Evolutionary conservation across 129 eudicot genomes (phyloP).

Genomic region (Ambrosia artemisiifolia): DNA sequence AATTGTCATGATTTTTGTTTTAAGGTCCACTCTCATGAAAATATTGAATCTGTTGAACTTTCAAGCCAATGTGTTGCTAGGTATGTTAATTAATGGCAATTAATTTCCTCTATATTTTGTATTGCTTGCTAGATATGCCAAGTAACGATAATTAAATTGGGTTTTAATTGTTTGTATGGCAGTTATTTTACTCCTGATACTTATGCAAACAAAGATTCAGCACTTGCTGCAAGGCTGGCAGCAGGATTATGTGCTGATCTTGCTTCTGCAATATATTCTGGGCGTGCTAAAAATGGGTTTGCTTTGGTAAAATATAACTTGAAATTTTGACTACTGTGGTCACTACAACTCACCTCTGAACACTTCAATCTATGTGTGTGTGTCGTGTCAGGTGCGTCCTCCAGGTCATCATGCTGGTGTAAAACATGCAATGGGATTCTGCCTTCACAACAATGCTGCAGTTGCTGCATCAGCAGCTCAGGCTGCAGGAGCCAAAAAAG

Average conservation of each 20-base stretch:
- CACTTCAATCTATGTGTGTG: constrained; percentile 5
- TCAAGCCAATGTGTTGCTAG: constrained; percentile 65
- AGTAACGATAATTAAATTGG: not conserved
- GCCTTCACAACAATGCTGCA: constrained; percentile 98
- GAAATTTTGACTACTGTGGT: not conserved
- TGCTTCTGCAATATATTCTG: constrained; percentile 63
- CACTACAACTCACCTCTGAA: not conserved
- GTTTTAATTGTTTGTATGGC: constrained; percentile 30
- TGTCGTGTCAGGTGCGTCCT: constrained; percentile 79
- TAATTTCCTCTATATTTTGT: not conserved
- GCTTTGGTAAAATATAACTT: constrained; percentile 65
- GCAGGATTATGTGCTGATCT: constrained; percentile 98
- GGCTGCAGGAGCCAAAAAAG: constrained; percentile 89
- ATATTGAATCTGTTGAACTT: constrained; percentile 71
- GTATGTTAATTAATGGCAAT: constrained; percentile 25
- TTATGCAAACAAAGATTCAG: constrained; percentile 93
- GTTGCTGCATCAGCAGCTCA: constrained; percentile 90
- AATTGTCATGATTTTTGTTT: constrained; percentile 17
- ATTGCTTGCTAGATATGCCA: not conserved
- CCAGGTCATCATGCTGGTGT: constrained; percentile 99
- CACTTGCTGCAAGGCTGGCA: constrained; percentile 88
- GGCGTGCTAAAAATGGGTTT: constrained; percentile 82
- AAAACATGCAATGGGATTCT: constrained; percentile 90
- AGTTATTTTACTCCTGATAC: constrained; percentile 96
- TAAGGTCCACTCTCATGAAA: constrained; percentile 82